Percentiles rank a stretch among this genome's conserved stretches.
phyloP scores from a whole-genome alignment of 352 stramenopile species.

The Pythium utonaiense region DNA sequence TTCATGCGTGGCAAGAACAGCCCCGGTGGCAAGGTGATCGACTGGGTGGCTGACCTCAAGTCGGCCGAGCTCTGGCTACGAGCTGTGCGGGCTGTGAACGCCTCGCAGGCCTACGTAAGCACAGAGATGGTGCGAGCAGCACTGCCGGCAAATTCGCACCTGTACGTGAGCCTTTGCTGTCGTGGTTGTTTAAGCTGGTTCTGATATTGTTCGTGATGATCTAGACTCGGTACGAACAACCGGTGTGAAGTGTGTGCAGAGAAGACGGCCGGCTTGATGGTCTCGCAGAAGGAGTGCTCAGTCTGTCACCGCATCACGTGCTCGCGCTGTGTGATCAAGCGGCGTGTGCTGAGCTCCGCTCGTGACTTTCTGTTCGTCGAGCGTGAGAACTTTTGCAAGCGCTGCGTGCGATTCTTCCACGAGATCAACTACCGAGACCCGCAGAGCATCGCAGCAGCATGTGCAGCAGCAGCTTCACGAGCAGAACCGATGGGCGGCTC shows the following conservation, averaged over 20 bases:
- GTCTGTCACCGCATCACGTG: conserved; percentile 66
- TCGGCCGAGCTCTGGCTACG: conserved; percentile 70
- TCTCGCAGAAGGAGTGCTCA: conserved; percentile 53
- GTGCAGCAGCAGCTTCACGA: conserved; percentile 20
- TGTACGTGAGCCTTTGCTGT: too few relatives aligned
- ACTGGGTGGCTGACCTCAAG: conserved; percentile 72
- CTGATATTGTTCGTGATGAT: not conserved
- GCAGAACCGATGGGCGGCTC: conserved; percentile 31
- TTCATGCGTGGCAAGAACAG: conserved; percentile 79
- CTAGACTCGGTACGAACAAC: conserved; percentile 24
- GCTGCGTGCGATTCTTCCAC: conserved; percentile 57
- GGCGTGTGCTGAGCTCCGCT: conserved; percentile 54
- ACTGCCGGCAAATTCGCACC: conserved; percentile 22
- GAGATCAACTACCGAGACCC: conserved; percentile 59
- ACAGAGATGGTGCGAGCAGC: conserved; percentile 55
- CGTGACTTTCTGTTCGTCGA: conserved; percentile 53
- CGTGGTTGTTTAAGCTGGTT: conserved; percentile 8
- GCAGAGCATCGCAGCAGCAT: conserved; percentile 20
- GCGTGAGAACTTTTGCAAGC: conserved; percentile 63
- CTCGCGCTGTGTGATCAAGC: conserved; percentile 54
- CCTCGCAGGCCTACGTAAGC: conserved; percentile 51
- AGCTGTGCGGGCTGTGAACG: conserved; percentile 47
- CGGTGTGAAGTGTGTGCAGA: conserved; percentile 64
- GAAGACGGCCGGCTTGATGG: conserved; percentile 53
- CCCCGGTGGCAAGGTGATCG: conserved; percentile 60